Conservation (phyloP, 306 rosid species). For the Cucurbita pepo region DNA sequence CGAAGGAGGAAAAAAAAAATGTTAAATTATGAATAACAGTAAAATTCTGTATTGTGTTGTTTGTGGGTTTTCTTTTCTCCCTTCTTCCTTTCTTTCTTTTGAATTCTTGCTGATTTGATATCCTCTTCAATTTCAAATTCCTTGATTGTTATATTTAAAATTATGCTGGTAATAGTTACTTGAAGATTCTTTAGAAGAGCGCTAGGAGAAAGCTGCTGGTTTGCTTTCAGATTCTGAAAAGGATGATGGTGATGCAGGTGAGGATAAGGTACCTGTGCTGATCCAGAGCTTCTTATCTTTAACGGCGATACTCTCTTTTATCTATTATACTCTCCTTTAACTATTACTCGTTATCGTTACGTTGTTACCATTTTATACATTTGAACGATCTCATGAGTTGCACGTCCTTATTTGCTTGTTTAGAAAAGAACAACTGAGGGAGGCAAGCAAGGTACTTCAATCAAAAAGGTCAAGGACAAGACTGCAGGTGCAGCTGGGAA, state of each 20-base stretch:
- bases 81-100: neutral
- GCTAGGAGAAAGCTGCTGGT: slow-evolving; percentile 64
- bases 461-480: slow-evolving; percentile 82
- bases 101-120: neutral
- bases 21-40: neutral
- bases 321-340: neutral
- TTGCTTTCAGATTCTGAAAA: slow-evolving; percentile 77
- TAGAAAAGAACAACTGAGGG: slow-evolving; percentile 80
- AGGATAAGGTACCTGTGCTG: slow-evolving; percentile 48
- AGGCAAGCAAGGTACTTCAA: slow-evolving; percentile 76
- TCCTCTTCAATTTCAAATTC: neutral
- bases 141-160: neutral
- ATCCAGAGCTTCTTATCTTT: neutral
- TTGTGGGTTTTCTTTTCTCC: neutral
- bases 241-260: slow-evolving; percentile 68
- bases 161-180: slow-evolving; percentile 41
- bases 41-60: neutral
- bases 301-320: neutral
- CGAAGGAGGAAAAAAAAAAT: neutral
- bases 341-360: neutral
- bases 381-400: neutral
- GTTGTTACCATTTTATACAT: neutral
- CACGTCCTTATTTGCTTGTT: slow-evolving; percentile 5
- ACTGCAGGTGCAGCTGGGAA: slow-evolving; percentile 57
- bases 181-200: slow-evolving; percentile 80